Conservation (phyloP, 108 stramenopile species). For the Pinguiococcus pyrenoidosus region DNA sequence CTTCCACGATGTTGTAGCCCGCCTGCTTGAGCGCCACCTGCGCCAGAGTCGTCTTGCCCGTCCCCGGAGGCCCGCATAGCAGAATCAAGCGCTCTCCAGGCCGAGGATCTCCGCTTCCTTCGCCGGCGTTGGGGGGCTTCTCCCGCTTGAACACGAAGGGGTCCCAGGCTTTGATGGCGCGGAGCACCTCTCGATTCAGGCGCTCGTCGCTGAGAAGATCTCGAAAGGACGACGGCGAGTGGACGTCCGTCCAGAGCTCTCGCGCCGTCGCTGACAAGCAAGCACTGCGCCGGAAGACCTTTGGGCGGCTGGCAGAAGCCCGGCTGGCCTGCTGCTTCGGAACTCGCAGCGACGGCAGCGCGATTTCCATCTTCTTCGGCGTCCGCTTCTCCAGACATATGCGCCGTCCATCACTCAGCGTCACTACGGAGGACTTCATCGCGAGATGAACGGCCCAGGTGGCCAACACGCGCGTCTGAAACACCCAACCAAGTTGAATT, state of each 20-base stretch:
- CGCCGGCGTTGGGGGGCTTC: constrained; percentile 22
- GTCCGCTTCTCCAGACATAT: no score
- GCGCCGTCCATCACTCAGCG: no score
- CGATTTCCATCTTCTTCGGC: no score
- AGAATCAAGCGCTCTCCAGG: constrained; percentile 52
- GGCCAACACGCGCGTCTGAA: no score
- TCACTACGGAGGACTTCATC: no score
- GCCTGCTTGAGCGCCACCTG: constrained; percentile 72
- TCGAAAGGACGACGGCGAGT: constrained; percentile 68
- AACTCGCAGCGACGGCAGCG: no score
- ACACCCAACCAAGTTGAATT: no score
- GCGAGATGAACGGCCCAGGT: no score
- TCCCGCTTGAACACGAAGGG: constrained; percentile 72
- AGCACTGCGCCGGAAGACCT: no score
- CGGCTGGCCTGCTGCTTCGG: no score
- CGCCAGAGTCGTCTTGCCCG: constrained; percentile 94
- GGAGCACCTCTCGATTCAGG: constrained; percentile 79
- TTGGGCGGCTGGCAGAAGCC: no score
- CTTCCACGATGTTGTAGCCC: constrained; percentile 76
- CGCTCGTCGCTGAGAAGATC: constrained; percentile 79
- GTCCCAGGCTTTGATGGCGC: constrained; percentile 77
- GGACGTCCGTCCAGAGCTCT: constrained; percentile 38
- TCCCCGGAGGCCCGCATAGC: constrained; percentile 78
- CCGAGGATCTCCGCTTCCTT: background rate
- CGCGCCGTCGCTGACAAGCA: no score